Percentiles rank a stretch among this genome's conserved stretches.
phyloP scores from a whole-genome alignment of 2,329 filamentous ascomycete species.

The Nemania bipapillata region DNA sequence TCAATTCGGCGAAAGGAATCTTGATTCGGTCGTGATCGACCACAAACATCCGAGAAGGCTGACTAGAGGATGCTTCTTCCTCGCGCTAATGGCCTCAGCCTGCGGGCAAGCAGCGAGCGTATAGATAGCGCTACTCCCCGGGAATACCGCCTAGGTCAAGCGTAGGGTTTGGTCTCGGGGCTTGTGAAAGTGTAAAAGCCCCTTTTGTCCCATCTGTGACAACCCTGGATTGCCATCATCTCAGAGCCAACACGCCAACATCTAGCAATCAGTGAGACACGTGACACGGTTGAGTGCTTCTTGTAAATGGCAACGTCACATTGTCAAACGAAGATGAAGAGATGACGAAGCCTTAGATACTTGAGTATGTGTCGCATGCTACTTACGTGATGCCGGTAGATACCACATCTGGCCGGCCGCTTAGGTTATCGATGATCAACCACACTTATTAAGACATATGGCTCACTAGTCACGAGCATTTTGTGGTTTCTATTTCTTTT shows the following conservation, averaged over 20 bases:
- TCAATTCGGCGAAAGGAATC: no score
- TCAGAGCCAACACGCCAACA: not conserved
- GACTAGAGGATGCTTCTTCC: no score
- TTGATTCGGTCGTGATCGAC: no score
- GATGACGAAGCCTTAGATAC: not conserved
- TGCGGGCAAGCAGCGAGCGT: no score
- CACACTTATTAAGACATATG: not conserved
- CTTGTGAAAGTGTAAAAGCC: no score
- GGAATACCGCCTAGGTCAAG: no score
- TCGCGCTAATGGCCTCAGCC: no score
- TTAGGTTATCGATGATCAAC: not conserved
- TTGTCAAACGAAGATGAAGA: not conserved
- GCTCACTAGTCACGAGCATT: not conserved
- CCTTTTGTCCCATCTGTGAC: no score
- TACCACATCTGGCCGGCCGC: not conserved
- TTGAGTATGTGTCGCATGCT: not conserved
- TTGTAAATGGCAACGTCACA: not conserved
- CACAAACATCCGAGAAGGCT: no score
- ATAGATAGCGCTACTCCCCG: no score
- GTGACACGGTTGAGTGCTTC: not conserved
- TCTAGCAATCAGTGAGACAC: not conserved
- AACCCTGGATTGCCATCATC: no score
- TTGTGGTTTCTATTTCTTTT: not conserved
- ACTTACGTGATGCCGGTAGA: not conserved
- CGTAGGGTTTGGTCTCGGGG: no score